These are phyloP conservation scores for Fagus sylvatica DNA, from an alignment of 306 rosid species.

Conservation along the genomic window DNA sequence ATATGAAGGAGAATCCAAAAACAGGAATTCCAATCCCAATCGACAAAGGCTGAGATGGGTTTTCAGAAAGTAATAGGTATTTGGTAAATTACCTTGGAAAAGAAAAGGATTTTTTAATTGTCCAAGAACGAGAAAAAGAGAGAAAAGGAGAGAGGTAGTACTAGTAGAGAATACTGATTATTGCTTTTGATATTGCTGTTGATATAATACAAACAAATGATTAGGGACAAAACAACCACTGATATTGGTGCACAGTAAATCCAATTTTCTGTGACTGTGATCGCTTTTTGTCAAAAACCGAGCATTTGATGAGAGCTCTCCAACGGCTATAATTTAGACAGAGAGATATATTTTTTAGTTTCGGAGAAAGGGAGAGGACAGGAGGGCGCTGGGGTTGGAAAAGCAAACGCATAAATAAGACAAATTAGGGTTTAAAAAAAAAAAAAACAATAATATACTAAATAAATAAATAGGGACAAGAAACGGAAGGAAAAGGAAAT, in stretches of 20 bases:
- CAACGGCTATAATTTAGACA: not conserved
- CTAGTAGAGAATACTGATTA: too few relatives aligned
- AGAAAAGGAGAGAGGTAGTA: not conserved
- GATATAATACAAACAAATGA: not conserved
- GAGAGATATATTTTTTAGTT: not conserved
- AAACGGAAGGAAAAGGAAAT: too few relatives aligned
- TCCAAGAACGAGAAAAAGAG: not conserved
- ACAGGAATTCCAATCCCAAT: not conserved
- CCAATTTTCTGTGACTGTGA: not conserved
- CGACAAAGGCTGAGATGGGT: not conserved
- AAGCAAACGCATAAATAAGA: not conserved
- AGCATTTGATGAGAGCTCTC: slow-evolving; percentile 9
- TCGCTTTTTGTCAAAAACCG: slow-evolving; percentile 7
- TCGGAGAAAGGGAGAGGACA: not conserved
- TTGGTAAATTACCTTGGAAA: too few relatives aligned
- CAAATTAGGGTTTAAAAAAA: not conserved
- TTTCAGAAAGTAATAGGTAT: too few relatives aligned
- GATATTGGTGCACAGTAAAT: too few relatives aligned
- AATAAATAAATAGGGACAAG: too few relatives aligned
- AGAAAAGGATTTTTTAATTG: too few relatives aligned
- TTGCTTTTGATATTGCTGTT: not conserved
- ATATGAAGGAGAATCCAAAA: not conserved
- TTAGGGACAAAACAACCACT: not conserved
- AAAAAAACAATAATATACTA: too few relatives aligned
- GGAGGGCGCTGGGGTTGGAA: not conserved